phyloP scores from a whole-genome alignment of 2,329 filamentous ascomycete genomes.

The Pezicula carpinea region DNA sequence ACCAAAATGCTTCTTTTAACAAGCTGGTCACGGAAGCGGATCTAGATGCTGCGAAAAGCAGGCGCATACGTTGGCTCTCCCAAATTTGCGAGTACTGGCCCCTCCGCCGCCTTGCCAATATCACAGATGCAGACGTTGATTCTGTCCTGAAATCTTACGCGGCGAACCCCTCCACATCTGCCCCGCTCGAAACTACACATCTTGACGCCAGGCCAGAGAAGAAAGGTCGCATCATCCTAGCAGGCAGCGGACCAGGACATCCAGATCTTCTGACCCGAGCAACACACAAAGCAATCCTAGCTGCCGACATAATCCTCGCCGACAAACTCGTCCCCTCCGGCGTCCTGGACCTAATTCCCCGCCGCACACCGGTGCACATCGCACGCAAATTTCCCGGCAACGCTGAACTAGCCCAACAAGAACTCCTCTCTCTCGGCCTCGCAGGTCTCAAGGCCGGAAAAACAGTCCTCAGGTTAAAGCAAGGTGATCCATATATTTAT shows the following conservation, averaged over 20 bases:
- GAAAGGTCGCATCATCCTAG: constrained; percentile 74
- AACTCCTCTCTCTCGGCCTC: constrained; percentile 76
- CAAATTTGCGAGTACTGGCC: constrained; percentile 99
- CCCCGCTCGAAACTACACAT: constrained; percentile 24
- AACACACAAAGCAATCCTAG: constrained; percentile 69
- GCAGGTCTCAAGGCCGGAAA: constrained; percentile 64
- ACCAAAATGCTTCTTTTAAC: constrained; percentile 82
- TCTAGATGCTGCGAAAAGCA: constrained; percentile 66
- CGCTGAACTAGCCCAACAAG: constrained; percentile 87
- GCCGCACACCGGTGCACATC: constrained; percentile 83
- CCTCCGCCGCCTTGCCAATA: constrained; percentile 70
- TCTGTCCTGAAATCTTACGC: constrained; percentile 70
- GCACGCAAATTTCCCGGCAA: constrained; percentile 97
- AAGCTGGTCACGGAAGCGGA: constrained; percentile 72
- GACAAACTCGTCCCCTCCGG: constrained; percentile 82
- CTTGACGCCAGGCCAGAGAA: constrained; percentile 25
- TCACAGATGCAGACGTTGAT: constrained; percentile 77
- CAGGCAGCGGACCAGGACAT: constrained; percentile 88
- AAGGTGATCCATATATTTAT: constrained; percentile 95
- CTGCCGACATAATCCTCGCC: constrained; percentile 74
- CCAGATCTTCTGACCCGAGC: constrained; percentile 85
- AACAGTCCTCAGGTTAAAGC: constrained; percentile 84
- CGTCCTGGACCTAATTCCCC: constrained; percentile 84
- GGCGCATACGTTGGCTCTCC: constrained; percentile 86
- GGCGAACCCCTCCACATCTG: constrained; percentile 23